Evolutionary conservation across 495 filamentous ascomycete species (phyloP).

Genomic region (Neurospora tetraspora): DNA sequence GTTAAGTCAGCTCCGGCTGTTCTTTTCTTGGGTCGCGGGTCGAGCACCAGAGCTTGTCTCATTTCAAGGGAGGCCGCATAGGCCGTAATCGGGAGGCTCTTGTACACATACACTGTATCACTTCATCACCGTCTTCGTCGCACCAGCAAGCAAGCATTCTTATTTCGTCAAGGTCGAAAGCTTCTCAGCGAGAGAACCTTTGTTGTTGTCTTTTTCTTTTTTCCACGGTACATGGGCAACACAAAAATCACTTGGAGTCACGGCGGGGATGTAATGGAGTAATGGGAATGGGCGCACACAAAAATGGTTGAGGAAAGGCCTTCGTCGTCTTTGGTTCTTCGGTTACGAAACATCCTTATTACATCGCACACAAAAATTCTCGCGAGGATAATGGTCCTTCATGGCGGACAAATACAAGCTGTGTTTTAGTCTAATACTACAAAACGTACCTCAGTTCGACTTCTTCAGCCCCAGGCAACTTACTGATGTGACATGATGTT

Average conservation of each 20-base stretch:
- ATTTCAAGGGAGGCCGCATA: neutral
- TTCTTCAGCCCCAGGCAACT: neutral
- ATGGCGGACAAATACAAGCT: neutral
- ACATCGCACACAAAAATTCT: neutral
- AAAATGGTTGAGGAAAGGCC: neutral
- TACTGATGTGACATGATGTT: neutral
- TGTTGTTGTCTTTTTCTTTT: neutral
- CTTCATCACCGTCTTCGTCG: neutral
- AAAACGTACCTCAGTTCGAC: neutral
- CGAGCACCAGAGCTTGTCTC: neutral
- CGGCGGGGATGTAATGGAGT: neutral
- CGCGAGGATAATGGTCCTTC: neutral
- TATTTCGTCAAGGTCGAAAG: neutral
- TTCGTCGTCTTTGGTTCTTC: neutral
- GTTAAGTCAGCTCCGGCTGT: conserved; percentile 8
- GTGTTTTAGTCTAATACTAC: neutral
- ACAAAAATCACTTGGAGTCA: neutral
- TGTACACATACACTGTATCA: neutral
- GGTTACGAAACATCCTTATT: neutral
- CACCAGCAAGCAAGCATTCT: neutral
- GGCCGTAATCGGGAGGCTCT: neutral
- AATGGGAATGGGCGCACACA: neutral
- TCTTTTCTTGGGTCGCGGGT: neutral
- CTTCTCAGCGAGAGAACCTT: neutral
- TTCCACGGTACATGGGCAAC: neutral